Base-by-base conservation (phyloP, 176 grass and related monocot genomes). In the Guadua angustifolia region DNA sequence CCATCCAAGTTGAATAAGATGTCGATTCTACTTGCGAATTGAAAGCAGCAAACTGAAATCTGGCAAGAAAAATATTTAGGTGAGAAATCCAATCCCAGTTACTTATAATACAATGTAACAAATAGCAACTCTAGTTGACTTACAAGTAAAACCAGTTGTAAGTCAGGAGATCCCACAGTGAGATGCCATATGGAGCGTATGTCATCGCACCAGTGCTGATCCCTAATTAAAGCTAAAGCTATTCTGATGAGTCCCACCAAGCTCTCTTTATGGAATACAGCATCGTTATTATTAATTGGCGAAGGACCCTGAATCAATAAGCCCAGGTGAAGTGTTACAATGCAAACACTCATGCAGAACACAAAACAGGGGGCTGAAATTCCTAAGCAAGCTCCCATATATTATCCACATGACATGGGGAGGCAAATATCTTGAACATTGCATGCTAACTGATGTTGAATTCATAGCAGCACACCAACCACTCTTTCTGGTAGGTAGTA, bases 401-500 rank as follows among this genome's bases (percentile, higher is more conserved):
- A 74, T 50, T 52, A 90, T 86, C 49, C 66, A 52, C 59, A 66
- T 50, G 57, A 68, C 19, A 86, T 60, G 70, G 56, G 43, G 78
- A 77, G 46, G 38, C 44, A 72, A 65, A 77, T n/a, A 71, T 32
- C 74, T 52, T 56, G 2, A 88, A 78, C 18, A 67, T 32, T 72
- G 39, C 47, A 62, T 53, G 63, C 26, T 60, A 76, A 80, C 33
- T 64, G 52, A 74, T 80, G 74, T 57, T 81, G 55, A 57, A 56
- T 80, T 66, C 56, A 17, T 75, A 50, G 53, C 69, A 80, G 42
- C 61, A 81, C 21, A 80, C 49, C 81, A 77, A 84, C 53, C 71
- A 91, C 61, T 35, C 67, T 81, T 72, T 84, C 55, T 84, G 84
- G 61, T 82, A 44, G 69, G 70, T 68, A 87, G 68, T 79, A 79